Base-by-base conservation (phyloP, 2,329 filamentous ascomycete genomes). In the Leptographium lundbergii region DNA sequence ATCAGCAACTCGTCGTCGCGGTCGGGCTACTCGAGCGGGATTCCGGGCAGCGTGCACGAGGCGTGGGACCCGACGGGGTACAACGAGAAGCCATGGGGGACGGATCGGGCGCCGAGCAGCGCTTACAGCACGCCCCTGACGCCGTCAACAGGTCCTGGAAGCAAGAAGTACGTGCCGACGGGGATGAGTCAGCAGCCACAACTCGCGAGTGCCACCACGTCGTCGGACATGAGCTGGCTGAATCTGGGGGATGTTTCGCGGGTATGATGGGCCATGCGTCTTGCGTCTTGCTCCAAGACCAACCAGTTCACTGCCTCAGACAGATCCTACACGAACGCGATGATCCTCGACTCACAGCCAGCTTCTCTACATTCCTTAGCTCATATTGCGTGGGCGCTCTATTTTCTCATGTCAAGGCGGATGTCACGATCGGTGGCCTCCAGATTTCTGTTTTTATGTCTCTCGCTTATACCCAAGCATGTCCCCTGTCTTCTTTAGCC, bases 151-250 rank as follows among this genome's bases (percentile, higher is more conserved):
- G 45, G 6, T 25, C 10, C 2, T 14, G 36, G 1, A 13, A 9
- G 39, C 51, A 62, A 61, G 50, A 61, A 57, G 32, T 59, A 58
- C 24, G 58, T 60, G 42, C 62, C 67, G 7, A 68, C 66, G n/a
- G 73, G 69, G 51, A 68, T 77, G 60, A 79, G 74, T 67, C 71
- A 70, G 57, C 77, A 80, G 63, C 77, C 77, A 22, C 79, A 79
- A 65, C 72, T 81, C 34, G 70, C 73, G 25, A 77, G 73, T 70
- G 75, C 79, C 54, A 69, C 75, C 29, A 74, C 74, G 7, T 77
- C 79, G 14, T 79, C 78, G 56, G 88, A 91, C 69, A 88, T 91
- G 85, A 89, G 86, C 71, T 91, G 88, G 88, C 72, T 91, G 63
- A 90, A 91, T 67, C 76, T 91, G 22, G 84, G 83, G 54, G 79